Conservation (phyloP, 2,329 filamentous ascomycete genomes). For the Diaporthe eres region DNA sequence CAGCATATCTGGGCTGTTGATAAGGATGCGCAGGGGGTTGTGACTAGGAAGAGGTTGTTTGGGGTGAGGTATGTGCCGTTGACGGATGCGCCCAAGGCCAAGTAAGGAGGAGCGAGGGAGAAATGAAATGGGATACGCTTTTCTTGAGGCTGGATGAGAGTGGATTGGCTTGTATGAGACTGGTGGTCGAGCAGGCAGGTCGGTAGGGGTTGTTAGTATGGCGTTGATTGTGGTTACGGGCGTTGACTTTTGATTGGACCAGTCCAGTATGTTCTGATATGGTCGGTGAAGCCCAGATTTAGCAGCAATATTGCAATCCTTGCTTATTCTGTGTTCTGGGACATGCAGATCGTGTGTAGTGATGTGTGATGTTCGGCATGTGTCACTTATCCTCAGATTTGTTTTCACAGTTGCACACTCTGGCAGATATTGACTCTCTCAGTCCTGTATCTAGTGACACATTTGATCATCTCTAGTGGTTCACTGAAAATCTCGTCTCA, state of each 20-base stretch:
- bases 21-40: slow-evolving; percentile 75
- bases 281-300: neutral
- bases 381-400: neutral
- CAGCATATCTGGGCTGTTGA: slow-evolving; percentile 83
- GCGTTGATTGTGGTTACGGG: no score
- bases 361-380: neutral
- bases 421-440: neutral
- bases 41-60: slow-evolving; percentile 74
- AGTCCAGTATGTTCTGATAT: no score
- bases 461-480: neutral
- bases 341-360: neutral
- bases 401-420: neutral
- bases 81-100: slow-evolving; percentile 76
- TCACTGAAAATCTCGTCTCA: neutral
- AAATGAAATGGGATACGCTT: neutral
- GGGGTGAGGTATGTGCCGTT: slow-evolving; percentile 84
- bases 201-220: no score
- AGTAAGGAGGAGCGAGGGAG: neutral
- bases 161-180: neutral
- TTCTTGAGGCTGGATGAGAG: neutral
- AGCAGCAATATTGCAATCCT: neutral
- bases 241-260: no score
- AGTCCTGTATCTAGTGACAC: neutral
- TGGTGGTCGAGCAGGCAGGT: no score
- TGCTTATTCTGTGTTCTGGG: neutral